These are phyloP conservation scores for Verticillium longisporum DNA, from an alignment of 2,329 filamentous ascomycete species.

Conservation along the genomic window DNA sequence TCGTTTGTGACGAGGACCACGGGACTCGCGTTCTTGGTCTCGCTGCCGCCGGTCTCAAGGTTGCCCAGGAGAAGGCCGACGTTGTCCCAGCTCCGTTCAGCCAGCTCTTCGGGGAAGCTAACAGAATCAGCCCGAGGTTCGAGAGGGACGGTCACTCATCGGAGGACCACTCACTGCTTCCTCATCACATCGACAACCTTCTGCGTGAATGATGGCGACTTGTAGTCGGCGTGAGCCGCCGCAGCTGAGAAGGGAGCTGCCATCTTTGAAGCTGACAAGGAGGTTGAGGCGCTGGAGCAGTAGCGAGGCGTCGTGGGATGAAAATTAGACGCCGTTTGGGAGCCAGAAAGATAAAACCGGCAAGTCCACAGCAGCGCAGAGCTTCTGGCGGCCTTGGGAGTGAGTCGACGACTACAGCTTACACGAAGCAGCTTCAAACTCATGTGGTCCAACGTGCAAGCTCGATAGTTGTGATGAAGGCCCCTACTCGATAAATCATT, in stretches of 20 bases:
- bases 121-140: not conserved
- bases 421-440: not conserved
- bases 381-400: not conserved
- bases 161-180: conserved; percentile 55
- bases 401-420: not conserved
- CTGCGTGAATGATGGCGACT: conserved; percentile 34
- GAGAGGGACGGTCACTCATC: not conserved
- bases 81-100: conserved; percentile 91
- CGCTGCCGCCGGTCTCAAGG: conserved; percentile 21
- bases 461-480: too few relatives aligned
- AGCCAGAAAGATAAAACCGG: not conserved
- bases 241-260: conserved; percentile 9
- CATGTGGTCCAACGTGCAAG: not conserved
- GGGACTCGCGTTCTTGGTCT: conserved; percentile 15
- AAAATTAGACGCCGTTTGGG: not conserved
- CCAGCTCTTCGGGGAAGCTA: conserved; percentile 83
- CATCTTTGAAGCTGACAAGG: conserved; percentile 7
- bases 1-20: conserved; percentile 68
- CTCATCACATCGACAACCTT: conserved; percentile 73
- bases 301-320: not conserved
- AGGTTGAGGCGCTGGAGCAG: not conserved
- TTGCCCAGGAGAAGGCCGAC: conserved; percentile 68
- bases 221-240: conserved; percentile 11
- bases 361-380: not conserved
- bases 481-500: too few relatives aligned